Base-by-base conservation (phyloP, 129 eudicot species). In the Tanacetum coccineum region DNA sequence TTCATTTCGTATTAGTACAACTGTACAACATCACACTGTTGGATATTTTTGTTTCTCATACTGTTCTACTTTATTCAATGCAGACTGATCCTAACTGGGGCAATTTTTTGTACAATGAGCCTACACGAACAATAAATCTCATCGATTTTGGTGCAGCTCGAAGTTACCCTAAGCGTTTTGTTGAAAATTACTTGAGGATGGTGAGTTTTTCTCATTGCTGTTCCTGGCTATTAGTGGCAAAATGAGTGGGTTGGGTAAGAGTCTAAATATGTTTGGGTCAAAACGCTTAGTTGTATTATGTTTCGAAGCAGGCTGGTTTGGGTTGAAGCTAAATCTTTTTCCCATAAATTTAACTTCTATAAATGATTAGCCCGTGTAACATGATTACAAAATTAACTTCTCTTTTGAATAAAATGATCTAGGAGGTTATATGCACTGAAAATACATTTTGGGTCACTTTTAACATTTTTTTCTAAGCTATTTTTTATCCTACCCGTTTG, bases 41-140 rank as follows among this genome's bases (percentile, higher is more conserved):
- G 22, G 17, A 8, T 20, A 56, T 15, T 61, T 68, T 51, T 47
- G 19, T 67, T 70, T 69, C 55, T 77, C 44, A 59, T 81, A 63
- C 46, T 36, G 14, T 21, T 47, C 25, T 71, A 15, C 70, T 68
- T 55, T 59, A 30, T 60, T 21, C 13, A 13, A 67, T 76, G 98
- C 98, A 92, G 98, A 92, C 98, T 32, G 98, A 92, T 84, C 98
- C 98, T 49, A 92, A 92, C 51, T 92, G 98, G 79, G 76, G 96
- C 67, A 92, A 92, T 48, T 92, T 85, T 65, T 84, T 92, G 71
- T 92, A 84, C 58, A 84, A 92, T 52, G 91, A 82, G 76, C 21
- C 73, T 45, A 28, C 79, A 67, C 84, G 78, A 62, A 19, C 83
- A 58, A 82, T 92, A 68, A 92, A 92, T 80, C 91, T 92, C 70